Evolutionary conservation across 2,329 filamentous ascomycete species (phyloP).

Genomic region (Colletotrichum truncatum): DNA sequence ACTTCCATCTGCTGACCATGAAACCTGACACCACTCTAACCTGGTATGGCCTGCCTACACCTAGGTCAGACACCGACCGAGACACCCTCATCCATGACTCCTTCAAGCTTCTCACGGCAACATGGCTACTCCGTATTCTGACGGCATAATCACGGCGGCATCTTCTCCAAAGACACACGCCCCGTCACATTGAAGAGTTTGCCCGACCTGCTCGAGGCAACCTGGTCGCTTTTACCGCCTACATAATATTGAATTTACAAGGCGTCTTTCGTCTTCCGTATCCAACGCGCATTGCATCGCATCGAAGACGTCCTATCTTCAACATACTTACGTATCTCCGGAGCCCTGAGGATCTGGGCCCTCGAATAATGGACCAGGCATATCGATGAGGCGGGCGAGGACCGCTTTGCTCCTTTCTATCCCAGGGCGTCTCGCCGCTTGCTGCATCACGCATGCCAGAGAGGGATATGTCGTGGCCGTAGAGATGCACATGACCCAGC

Average conservation of each 20-base stretch:
- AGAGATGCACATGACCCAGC: slow-evolving; percentile 7
- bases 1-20: no score
- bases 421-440: neutral
- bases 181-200: neutral
- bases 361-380: neutral
- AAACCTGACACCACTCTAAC: neutral
- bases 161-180: neutral
- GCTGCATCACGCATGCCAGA: neutral
- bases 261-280: neutral
- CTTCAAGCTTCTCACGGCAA: neutral
- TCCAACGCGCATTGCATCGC: neutral
- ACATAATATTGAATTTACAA: neutral
- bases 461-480: slow-evolving; percentile 4
- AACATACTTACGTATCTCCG: neutral
- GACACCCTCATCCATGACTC: neutral
- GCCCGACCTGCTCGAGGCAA: neutral
- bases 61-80: neutral
- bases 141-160: slow-evolving; percentile 7
- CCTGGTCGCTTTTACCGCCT: no score
- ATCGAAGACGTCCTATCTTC: neutral
- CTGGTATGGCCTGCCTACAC: neutral
- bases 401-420: neutral
- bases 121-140: neutral
- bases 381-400: neutral
- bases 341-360: neutral